These are phyloP conservation scores for Asclepias syriaca DNA, from an alignment of 257 asterid genomes.

Conservation along the genomic window DNA sequence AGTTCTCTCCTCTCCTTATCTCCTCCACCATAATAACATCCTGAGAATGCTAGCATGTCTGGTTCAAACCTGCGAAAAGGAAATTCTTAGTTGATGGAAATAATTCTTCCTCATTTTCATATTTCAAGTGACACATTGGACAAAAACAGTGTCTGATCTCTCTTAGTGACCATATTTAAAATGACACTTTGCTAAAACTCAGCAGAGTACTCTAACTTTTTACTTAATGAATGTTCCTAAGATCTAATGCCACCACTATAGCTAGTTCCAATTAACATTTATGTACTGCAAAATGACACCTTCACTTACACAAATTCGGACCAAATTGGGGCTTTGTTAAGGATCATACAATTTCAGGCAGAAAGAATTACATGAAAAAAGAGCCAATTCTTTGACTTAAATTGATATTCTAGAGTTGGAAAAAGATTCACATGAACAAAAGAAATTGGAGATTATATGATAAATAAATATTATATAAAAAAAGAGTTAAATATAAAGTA, in stretches of 20 bases:
- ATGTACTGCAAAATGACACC: not conserved
- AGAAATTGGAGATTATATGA: not conserved
- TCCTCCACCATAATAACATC: slow-evolving; percentile 98
- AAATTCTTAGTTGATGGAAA: slow-evolving; percentile 42
- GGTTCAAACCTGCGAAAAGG: slow-evolving; percentile 82
- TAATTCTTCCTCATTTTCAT: slow-evolving; percentile 42
- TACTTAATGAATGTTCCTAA: not conserved
- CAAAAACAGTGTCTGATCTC: not conserved
- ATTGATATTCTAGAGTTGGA: not conserved
- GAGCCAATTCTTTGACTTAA: not conserved
- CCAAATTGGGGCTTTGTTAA: not conserved
- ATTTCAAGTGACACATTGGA: not conserved
- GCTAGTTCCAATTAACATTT: not conserved
- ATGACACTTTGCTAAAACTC: not conserved
- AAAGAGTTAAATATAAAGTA: slow-evolving; percentile 7
- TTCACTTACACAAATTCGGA: not conserved
- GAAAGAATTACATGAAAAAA: not conserved
- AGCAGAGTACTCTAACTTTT: not conserved
- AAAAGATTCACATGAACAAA: not conserved
- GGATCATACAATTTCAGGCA: not conserved
- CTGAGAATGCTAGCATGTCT: slow-evolving; percentile 99
- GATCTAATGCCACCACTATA: not conserved
- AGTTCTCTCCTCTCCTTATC: slow-evolving; percentile 85
- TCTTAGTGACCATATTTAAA: slow-evolving; percentile 1
- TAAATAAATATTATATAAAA: not conserved